These are phyloP conservation scores for Fusarium sp. DNA, from an alignment of 2,329 filamentous ascomycete genomes.

Conservation along the genomic window DNA sequence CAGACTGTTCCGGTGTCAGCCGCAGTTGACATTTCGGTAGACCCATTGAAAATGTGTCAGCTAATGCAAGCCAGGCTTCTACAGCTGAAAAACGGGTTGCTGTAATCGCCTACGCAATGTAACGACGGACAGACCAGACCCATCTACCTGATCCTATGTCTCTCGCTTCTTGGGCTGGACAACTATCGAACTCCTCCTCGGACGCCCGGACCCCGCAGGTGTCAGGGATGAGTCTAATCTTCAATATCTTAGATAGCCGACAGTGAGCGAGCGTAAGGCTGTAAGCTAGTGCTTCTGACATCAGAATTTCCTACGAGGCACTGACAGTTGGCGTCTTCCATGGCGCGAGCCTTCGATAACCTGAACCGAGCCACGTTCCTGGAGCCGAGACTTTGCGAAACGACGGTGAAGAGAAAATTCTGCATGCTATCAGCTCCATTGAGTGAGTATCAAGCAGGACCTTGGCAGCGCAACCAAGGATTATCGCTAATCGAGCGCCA, in stretches of 20 bases:
- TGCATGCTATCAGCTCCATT: neutral
- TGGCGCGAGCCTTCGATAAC: neutral
- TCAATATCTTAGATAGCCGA: neutral
- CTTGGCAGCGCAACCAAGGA: neutral
- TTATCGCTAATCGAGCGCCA: constrained; percentile 2
- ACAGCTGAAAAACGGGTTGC: neutral
- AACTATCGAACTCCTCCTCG: neutral
- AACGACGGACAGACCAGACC: neutral
- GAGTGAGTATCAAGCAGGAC: neutral
- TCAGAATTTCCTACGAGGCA: neutral
- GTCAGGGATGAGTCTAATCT: neutral
- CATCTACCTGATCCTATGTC: neutral
- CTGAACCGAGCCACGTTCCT: neutral
- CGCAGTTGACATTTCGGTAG: neutral
- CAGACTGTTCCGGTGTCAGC: constrained; percentile 7
- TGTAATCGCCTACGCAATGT: neutral
- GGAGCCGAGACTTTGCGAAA: neutral
- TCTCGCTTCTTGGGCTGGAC: neutral
- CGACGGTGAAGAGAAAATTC: neutral
- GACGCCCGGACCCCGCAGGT: neutral
- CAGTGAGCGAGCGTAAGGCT: neutral
- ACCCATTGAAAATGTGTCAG: neutral
- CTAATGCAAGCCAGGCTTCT: neutral
- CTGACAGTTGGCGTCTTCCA: neutral
- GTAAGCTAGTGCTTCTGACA: neutral